Percentiles rank a stretch among this genome's conserved stretches.
Evolutionary conservation across 441 rosid species (phyloP).

Genomic region (Euphorbia celastroides): DNA sequence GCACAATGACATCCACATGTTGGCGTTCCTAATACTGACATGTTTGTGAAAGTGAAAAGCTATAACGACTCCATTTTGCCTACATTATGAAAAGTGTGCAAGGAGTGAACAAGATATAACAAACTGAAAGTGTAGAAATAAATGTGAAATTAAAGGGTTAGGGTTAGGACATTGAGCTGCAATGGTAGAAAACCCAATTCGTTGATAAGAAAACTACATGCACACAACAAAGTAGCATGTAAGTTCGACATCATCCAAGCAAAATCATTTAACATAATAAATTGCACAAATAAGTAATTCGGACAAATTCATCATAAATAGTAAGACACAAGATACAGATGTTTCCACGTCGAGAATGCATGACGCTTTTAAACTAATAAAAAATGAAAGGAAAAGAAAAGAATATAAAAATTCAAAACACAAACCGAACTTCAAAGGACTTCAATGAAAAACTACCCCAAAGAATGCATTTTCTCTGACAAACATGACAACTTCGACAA

Average conservation of each 20-base stretch:
- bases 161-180: too few relatives aligned
- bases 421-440: slow-evolving; percentile 19
- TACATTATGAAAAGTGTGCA: not conserved
- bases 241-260: not conserved
- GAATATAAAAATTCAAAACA: not conserved
- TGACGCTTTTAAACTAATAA: not conserved
- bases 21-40: too few relatives aligned
- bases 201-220: not conserved
- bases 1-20: too few relatives aligned
- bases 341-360: not conserved
- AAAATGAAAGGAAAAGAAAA: not conserved
- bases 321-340: not conserved
- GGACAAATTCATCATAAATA: slow-evolving; percentile 4
- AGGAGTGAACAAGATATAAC: not conserved
- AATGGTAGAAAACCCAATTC: not conserved
- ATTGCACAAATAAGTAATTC: not conserved
- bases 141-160: not conserved
- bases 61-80: too few relatives aligned
- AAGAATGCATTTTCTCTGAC: slow-evolving; percentile 31
- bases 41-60: too few relatives aligned
- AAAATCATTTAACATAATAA: not conserved
- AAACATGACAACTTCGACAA: slow-evolving; percentile 28
- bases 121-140: not conserved
- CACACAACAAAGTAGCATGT: not conserved
- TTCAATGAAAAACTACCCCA: slow-evolving; percentile 34